Conservation (phyloP, 805 yeast species). For the Myxozyma neglecta region DNA sequence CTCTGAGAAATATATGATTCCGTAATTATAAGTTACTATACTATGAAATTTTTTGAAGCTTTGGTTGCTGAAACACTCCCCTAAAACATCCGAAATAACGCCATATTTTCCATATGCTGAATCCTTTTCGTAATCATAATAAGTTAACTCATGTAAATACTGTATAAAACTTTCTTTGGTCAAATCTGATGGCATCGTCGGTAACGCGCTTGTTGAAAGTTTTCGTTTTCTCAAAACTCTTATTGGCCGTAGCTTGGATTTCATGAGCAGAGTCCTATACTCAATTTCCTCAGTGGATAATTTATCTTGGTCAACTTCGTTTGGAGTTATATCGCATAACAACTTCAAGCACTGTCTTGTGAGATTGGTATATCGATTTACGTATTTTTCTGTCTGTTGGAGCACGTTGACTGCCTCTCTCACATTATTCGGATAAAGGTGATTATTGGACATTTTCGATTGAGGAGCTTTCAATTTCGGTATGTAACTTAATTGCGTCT, state of each 20-base stretch:
- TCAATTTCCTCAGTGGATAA: background rate
- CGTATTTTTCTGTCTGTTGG: background rate
- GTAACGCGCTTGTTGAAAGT: background rate
- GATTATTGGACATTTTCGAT: background rate
- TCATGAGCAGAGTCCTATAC: background rate
- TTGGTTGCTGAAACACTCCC: background rate
- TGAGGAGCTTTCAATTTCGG: too few species aligned
- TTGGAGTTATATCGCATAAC: background rate
- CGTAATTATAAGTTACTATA: conserved; percentile 12
- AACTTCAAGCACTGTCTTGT: background rate
- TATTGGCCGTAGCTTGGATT: background rate
- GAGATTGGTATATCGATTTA: background rate
- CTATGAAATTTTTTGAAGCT: background rate
- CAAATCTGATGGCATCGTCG: conserved; percentile 1
- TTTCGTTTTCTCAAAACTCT: background rate
- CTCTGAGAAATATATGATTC: conserved; percentile 4
- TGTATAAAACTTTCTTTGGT: background rate
- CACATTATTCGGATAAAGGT: background rate
- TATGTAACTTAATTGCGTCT: too few species aligned
- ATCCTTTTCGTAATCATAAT: conserved; percentile 2
- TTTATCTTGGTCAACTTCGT: background rate
- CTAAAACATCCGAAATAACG: background rate
- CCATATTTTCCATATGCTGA: conserved; percentile 1
- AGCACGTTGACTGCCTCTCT: background rate
- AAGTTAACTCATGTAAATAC: conserved; percentile 2